Evolutionary conservation across 345 rosid species (phyloP).

Genomic region (Cardamine chenopodiifolia): DNA sequence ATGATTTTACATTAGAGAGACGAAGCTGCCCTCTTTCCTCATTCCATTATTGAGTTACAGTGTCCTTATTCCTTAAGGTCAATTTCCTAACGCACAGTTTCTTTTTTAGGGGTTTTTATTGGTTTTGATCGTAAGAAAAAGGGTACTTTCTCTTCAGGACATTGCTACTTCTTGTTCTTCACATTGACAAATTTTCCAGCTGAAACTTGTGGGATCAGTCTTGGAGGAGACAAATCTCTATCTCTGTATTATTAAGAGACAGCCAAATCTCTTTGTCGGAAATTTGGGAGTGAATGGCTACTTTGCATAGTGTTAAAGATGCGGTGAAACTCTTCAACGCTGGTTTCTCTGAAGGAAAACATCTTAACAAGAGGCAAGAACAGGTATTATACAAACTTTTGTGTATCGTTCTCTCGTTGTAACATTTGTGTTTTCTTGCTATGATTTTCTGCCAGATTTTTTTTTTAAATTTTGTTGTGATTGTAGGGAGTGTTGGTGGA

Average conservation of each 20-base stretch:
- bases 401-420: background rate
- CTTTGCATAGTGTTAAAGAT: slow-evolving; percentile 90
- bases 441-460: background rate
- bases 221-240: too few relatives aligned
- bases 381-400: slow-evolving; percentile 35
- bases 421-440: background rate
- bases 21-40: slow-evolving; percentile 30
- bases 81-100: background rate
- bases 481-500: slow-evolving; percentile 64
- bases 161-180: background rate
- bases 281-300: slow-evolving; percentile 52
- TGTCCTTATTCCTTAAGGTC: slow-evolving; percentile 15
- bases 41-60: slow-evolving; percentile 23
- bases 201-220: slow-evolving; percentile 19
- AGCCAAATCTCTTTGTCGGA: background rate
- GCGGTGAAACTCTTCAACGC: slow-evolving; percentile 82
- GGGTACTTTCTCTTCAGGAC: slow-evolving; percentile 27
- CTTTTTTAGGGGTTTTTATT: background rate
- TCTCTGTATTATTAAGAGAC: slow-evolving; percentile 6
- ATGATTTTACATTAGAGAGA: slow-evolving; percentile 16
- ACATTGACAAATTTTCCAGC: background rate
- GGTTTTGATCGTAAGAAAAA: background rate
- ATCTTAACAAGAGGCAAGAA: slow-evolving; percentile 55
- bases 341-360: slow-evolving; percentile 71
- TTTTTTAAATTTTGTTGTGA: background rate